Conservation (phyloP, 2,329 filamentous ascomycete species). For the Aspergillus neotritici region DNA sequence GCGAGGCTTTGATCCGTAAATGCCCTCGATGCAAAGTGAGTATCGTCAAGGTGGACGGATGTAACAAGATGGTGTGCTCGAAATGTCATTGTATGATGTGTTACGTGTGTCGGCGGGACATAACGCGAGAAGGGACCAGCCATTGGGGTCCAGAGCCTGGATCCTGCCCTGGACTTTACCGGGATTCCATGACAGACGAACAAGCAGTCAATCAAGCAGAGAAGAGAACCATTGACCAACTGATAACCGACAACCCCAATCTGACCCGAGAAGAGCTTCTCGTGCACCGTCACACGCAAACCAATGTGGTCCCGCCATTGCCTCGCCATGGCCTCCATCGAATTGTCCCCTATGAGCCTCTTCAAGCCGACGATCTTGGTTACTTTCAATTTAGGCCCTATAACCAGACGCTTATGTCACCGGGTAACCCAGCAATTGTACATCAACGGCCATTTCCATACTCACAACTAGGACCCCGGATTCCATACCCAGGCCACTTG, state of each 20-base stretch:
- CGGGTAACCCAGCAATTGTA: too few species aligned
- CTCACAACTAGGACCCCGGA: too few species aligned
- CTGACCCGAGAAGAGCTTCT: constrained; percentile 16
- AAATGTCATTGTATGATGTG: constrained; percentile 53
- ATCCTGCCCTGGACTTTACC: constrained; percentile 26
- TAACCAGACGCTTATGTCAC: too few species aligned
- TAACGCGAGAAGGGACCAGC: constrained; percentile 55
- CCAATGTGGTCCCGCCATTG: neutral
- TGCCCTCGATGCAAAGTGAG: constrained; percentile 63
- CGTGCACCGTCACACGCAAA: constrained; percentile 7
- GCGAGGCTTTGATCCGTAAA: constrained; percentile 65
- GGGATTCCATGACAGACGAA: constrained; percentile 1
- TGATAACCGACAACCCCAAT: constrained; percentile 21
- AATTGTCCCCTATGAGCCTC: neutral
- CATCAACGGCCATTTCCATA: too few species aligned
- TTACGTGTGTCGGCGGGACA: constrained; percentile 57
- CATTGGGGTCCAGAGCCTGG: constrained; percentile 60
- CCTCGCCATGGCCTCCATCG: neutral
- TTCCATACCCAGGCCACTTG: too few species aligned
- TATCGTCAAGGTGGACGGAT: constrained; percentile 73
- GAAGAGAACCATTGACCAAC: constrained; percentile 22
- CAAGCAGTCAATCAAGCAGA: constrained; percentile 27
- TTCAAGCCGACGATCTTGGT: neutral
- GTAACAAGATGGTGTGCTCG: constrained; percentile 76
- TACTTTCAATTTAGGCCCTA: too few species aligned